Base-by-base conservation (phyloP, 2,329 filamentous ascomycete genomes). In the Clarireedia paspali region DNA sequence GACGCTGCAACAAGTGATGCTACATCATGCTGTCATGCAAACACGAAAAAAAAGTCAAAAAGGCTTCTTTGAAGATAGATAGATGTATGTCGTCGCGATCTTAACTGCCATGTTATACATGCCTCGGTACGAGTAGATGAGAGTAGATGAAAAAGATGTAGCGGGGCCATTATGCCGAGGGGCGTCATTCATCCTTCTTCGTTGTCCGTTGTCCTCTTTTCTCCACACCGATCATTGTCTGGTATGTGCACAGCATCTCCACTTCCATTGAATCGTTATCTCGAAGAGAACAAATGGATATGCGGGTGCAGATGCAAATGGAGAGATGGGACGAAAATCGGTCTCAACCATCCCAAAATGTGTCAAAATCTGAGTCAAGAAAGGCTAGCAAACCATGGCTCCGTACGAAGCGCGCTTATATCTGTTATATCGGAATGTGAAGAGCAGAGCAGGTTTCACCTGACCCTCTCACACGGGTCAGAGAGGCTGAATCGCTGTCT, bases 91-190 rank as follows among this genome's bases (percentile, higher is more conserved):
- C 17, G 17, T 30, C 27, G 27, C 27, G 17, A 42, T 20, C 15
- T 42, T 24, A 36, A 24, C 20, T 48, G 15, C 50, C 15, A 46
- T 26, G 4, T 9, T 45, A 45, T n/a, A 27, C 6, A 40, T 40
- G 17, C 39, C 39, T 40, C 15, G 39, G 39, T 40, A 40, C 15
- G 14, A 40, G 15, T 40, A 5, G 38, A 15, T 17, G 38, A 40
- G 14, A 20, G 20, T 20, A 20, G 20, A 20, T 20, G 20, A 20
- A 20, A 20, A 20, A 20, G 20, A 17, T 10, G 38, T 54, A 40
- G 51, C 51, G 51, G 51, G 51, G 51, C 42, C 47, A 27, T 30
- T 47, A 53, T 53, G 51, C 51, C 42, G 51, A 54, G 47, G 48
- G 23, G 51, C 51, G 51, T 54, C 51, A 54, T 54, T 53, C 51